Evolutionary conservation across 208 protist species (phyloP), one percentile per base, ranked within the genome.

Genomic region (Leishmania mexicana): DNA sequence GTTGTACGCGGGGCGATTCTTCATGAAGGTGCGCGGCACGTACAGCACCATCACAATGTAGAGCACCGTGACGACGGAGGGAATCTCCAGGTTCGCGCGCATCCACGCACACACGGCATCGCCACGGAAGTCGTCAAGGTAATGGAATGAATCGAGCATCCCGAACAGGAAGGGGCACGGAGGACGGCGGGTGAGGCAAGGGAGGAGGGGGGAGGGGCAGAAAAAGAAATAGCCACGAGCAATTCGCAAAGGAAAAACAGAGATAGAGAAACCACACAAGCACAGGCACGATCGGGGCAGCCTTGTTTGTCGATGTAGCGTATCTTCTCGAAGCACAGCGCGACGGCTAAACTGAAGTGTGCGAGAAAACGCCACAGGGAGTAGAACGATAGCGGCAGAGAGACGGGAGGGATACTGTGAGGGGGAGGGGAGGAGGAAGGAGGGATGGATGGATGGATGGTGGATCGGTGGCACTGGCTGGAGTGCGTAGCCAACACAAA

Each of bases 11-110:
- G 51, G 53, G n/a, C 93, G 89, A 76, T 88, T 72, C 60, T 88
- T 87, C 95, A 97, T 98, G 60, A 94, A 82, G 78, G 89, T 76
- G 42, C 88, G 35, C 2, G 87, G 90, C 15, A 95, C 85, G 70
- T 90, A 94, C 19, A 96, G 76, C 35, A 96, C 90, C 76, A 96
- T 79, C 28, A 90, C 72, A 11, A 96, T 81, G 86, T 96, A 96
- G 19, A 89, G 35, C 7, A 78, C 81, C 1, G 74, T 82, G 13
- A 87, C 80, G n/a, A 93, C 57, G n/a, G 90, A 79, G 40, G 91
- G 91, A 31, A 95, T 67, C 58, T 93, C 86, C 1, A 88, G 78
- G 83, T 95, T 89, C 0, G 90, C 78, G 57, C 67, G 49, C 91
- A 96, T 93, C 88, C 88, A 94, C 17, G 60, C 57, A 21, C 84